These are phyloP conservation scores for Asterochloris sp. DNA, from an alignment of 139 green algal genomes.

Conservation along the genomic window DNA sequence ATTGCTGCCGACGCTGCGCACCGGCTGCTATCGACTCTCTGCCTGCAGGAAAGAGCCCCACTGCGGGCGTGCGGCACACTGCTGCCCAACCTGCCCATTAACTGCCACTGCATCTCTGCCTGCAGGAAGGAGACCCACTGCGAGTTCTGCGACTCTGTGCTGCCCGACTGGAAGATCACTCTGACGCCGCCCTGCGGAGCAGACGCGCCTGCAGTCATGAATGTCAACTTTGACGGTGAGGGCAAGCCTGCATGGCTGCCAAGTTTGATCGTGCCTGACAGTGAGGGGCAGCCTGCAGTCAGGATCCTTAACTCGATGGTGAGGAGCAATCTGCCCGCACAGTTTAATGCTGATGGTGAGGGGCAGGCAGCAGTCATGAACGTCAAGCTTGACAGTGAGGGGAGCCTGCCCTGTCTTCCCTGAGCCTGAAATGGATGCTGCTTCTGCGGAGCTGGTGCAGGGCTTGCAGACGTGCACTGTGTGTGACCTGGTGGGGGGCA, in stretches of 20 bases:
- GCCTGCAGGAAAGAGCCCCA: background rate
- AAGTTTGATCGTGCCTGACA: too few species aligned
- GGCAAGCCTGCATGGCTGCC: slow-evolving; percentile 44
- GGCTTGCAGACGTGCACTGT: too few species aligned
- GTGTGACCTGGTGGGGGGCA: too few species aligned
- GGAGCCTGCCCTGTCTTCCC: slow-evolving; percentile 45
- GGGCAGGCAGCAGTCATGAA: slow-evolving; percentile 79
- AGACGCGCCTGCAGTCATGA: slow-evolving; percentile 81
- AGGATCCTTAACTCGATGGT: slow-evolving; percentile 25
- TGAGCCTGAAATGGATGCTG: too few species aligned
- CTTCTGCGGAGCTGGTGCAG: too few species aligned
- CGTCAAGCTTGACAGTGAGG: slow-evolving; percentile 80
- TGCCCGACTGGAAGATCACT: slow-evolving; percentile 77
- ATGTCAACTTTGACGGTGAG: slow-evolving; percentile 84
- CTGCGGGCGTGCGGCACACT: background rate
- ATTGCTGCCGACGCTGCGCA: background rate
- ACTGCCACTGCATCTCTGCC: background rate
- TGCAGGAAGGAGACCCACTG: slow-evolving; percentile 78
- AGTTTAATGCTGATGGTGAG: too few species aligned
- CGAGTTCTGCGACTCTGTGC: slow-evolving; percentile 75
- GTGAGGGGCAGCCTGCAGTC: too few species aligned
- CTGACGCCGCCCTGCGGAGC: slow-evolving; percentile 58
- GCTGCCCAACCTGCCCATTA: background rate
- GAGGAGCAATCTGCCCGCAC: background rate
- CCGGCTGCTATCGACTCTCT: background rate